phyloP scores from a whole-genome alignment of 495 filamentous ascomycete genomes.

The Lasiosphaeria ovina region DNA sequence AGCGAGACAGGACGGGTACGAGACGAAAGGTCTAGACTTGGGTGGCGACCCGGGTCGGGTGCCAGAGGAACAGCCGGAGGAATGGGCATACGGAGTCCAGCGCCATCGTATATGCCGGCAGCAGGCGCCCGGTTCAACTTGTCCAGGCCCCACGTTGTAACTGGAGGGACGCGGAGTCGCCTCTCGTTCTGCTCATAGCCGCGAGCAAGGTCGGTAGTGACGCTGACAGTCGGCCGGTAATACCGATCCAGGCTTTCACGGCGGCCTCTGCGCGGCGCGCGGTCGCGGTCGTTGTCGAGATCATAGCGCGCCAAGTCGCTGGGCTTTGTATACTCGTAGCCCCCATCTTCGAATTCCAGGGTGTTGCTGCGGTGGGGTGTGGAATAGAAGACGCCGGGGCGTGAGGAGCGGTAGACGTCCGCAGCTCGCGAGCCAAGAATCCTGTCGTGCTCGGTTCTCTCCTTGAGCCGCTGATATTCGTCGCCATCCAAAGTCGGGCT shows the following conservation, averaged over 20 bases:
- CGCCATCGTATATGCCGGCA: constrained; percentile 44
- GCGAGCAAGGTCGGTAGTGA: constrained; percentile 55
- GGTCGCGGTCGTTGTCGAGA: constrained; percentile 44
- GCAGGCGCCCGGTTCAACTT: constrained; percentile 44
- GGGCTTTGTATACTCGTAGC: constrained; percentile 71
- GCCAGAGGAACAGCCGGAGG: constrained; percentile 37
- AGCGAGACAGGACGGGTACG: constrained; percentile 45
- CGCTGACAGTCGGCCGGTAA: constrained; percentile 63
- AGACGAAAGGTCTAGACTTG: constrained; percentile 20
- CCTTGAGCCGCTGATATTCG: constrained; percentile 43
- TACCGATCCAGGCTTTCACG: constrained; percentile 55
- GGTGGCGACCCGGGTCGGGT: constrained; percentile 34
- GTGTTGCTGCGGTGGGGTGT: constrained; percentile 35
- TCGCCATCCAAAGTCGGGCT: constrained; percentile 42
- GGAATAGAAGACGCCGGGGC: constrained; percentile 35
- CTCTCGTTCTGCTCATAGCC: constrained; percentile 33
- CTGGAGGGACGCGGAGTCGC: constrained; percentile 56
- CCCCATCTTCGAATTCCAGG: constrained; percentile 62
- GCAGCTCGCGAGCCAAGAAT: constrained; percentile 28
- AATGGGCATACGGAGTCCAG: constrained; percentile 43
- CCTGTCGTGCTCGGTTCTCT: constrained; percentile 43
- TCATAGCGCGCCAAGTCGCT: constrained; percentile 68
- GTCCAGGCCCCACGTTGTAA: constrained; percentile 62
- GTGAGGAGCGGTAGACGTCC: constrained; percentile 39
- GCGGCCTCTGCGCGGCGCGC: constrained; percentile 37